Base-by-base conservation (phyloP, 768 basidiomycete genomes). In the Termitomyces sp. region DNA sequence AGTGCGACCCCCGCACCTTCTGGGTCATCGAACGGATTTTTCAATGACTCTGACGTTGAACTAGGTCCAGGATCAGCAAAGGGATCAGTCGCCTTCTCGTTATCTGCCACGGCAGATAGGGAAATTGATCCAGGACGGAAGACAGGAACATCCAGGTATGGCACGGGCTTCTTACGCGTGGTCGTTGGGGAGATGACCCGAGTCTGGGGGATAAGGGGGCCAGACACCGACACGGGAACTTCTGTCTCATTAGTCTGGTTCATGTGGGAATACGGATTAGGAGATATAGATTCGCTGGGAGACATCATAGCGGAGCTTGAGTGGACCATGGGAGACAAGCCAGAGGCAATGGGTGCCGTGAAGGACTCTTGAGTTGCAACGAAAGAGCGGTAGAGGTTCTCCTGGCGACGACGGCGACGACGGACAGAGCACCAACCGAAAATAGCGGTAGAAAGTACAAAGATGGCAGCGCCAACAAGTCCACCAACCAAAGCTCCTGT, bases 1-100 rank as follows among this genome's bases (percentile, higher is more conserved):
- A 50, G 46, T n/a, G 22, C 36, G 14, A 18, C 13, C 5, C n/a
- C 43, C n/a, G 32, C 2, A 8, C n/a, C 35, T 33, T 52, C 26
- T 26, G 38, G 52, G n/a, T 65, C 64, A 41, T 65, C 64, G 28
- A 65, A 65, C 24, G 64, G 64, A 41, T 65, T 65, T 28, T 40
- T 38, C 38, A 54, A 22, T 22, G 36, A 38, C 36, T 14, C 26
- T 36, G 35, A 28, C 24, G 24, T 10, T 18, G 16, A 24, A 9
- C 18, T 41, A 40, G 22, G n/a, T 8, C 16, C 45, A 49, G 64
- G 62, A 33, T 65, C 61, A 13, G 55, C 61, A n/a, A 65, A 65
- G 7, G 65, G 65, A 50, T 63, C 46, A 18, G 28, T 32, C 43
- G 26, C 16, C 40, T 38, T 26, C 14, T 30, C 53, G 10, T 57